Evolutionary conservation across 169 alveolate genomes (phyloP).

Genomic region (Cryptosporidium parvum): DNA sequence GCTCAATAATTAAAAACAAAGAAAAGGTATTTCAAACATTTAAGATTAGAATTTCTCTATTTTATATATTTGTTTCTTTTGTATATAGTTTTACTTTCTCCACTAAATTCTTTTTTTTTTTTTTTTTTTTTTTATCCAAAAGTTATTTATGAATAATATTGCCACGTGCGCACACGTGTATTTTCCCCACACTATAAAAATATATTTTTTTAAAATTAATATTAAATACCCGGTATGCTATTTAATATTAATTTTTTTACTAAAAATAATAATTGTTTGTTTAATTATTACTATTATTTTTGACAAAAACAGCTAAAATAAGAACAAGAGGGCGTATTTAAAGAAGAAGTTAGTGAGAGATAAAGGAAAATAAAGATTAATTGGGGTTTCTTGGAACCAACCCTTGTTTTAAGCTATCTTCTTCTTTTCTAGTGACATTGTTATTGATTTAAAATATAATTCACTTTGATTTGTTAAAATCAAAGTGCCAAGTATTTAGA

Average conservation of each 20-base stretch:
- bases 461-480: neutral
- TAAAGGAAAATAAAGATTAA: neutral
- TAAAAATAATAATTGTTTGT: neutral
- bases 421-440: neutral
- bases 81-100: neutral
- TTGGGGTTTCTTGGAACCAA: neutral
- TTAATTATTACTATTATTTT: no score
- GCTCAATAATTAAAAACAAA: neutral
- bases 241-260: neutral
- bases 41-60: neutral
- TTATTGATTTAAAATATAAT: neutral
- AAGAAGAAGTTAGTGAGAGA: no score
- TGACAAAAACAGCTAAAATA: neutral
- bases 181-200: slow-evolving; percentile 1
- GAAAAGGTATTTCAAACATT: neutral
- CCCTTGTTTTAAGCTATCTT: neutral
- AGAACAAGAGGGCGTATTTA: neutral
- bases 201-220: neutral
- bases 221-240: neutral
- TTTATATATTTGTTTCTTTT: no score
- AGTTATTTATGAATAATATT: neutral
- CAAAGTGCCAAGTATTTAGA: neutral
- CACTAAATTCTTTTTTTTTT: neutral
- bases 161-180: slow-evolving; percentile 8
- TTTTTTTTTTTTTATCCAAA: neutral